These are phyloP conservation scores for Rhododendron ferrugineum DNA, from an alignment of 148 eudicot genomes.

Conservation along the genomic window DNA sequence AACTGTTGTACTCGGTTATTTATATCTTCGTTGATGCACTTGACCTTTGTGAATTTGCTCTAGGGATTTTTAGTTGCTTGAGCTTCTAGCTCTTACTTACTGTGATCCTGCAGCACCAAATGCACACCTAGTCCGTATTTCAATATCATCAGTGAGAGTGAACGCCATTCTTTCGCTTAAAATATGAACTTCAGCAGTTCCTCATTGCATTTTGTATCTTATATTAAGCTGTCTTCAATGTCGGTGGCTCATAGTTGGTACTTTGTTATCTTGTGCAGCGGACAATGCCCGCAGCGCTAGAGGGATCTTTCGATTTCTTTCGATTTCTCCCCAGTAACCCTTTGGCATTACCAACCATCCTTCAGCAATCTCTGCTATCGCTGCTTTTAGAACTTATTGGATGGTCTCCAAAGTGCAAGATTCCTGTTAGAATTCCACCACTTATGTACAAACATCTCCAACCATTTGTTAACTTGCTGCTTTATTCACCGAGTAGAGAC, in stretches of 20 bases:
- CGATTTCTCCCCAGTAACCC: constrained; percentile 67
- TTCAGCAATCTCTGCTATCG: constrained; percentile 65
- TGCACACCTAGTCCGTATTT: neutral
- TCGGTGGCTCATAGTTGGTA: neutral
- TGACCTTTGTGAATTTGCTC: neutral
- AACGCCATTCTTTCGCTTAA: neutral
- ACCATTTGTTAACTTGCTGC: constrained; percentile 49
- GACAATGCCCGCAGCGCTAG: constrained; percentile 47
- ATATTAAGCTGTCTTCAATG: neutral
- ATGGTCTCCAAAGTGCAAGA: constrained; percentile 34
- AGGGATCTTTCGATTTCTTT: constrained; percentile 70
- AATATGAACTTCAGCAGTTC: neutral
- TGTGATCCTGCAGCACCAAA: neutral
- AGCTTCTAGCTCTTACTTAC: neutral
- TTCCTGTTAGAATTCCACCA: constrained; percentile 37
- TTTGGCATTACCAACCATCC: constrained; percentile 51
- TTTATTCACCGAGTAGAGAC: constrained; percentile 49
- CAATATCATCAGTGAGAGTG: neutral
- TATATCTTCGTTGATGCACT: neutral
- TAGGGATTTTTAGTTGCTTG: neutral
- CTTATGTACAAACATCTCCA: constrained; percentile 66
- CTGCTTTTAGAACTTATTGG: constrained; percentile 60
- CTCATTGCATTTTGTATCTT: neutral
- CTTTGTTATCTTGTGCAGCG: constrained; percentile 38
- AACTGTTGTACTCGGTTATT: neutral